phyloP scores from a whole-genome alignment of 129 eudicot genomes.

The Gnaphalium uliginosum region DNA sequence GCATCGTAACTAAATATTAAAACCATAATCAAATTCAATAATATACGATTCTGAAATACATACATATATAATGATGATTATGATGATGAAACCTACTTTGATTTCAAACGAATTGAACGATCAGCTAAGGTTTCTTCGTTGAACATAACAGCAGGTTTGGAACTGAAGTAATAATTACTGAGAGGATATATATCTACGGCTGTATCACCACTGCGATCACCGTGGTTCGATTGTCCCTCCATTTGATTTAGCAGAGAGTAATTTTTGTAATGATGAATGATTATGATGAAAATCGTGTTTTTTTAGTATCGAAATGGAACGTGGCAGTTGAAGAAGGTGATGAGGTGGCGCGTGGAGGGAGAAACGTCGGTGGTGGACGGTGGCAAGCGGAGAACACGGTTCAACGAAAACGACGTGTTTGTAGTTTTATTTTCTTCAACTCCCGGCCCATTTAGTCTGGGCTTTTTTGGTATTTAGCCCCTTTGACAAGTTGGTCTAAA shows the following conservation, averaged over 20 bases:
- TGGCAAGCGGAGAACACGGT: neutral
- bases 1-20: constrained; percentile 50
- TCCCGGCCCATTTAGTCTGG: too few species aligned
- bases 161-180: constrained; percentile 61
- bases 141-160: constrained; percentile 40
- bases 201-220: neutral
- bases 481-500: too few species aligned
- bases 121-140: constrained; percentile 55
- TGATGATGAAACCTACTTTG: constrained; percentile 38
- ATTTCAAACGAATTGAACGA: constrained; percentile 57
- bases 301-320: neutral
- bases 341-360: constrained; percentile 31
- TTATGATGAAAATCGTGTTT: neutral
- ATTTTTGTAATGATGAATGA: neutral
- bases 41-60: neutral
- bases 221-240: neutral
- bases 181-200: constrained; percentile 63
- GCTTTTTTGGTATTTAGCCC: too few species aligned
- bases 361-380: constrained; percentile 39
- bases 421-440: too few species aligned
- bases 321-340: constrained; percentile 34
- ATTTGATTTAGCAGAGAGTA: neutral
- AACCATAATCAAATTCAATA: neutral
- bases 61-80: neutral
- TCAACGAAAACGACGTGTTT: too few species aligned